Evolutionary conservation across 495 filamentous ascomycete species (phyloP).

Genomic region (Neurospora sp.): DNA sequence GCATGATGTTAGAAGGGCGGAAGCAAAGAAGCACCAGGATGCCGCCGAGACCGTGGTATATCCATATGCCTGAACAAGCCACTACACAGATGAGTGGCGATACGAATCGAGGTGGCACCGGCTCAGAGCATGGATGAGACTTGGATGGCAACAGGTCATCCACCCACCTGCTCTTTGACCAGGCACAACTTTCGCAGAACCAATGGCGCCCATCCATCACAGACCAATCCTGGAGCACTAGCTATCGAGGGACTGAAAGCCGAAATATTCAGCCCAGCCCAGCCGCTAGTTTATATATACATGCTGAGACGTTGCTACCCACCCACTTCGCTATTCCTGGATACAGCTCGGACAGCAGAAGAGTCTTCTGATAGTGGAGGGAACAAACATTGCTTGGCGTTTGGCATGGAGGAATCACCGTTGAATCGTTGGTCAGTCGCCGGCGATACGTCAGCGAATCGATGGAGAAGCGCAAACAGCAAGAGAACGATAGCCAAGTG

Average conservation of each 20-base stretch:
- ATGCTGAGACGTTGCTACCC: neutral
- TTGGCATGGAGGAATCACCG: neutral
- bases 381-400: neutral
- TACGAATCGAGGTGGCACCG: neutral
- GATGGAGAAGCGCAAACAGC: neutral
- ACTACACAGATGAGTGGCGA: neutral
- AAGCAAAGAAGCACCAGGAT: neutral
- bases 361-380: neutral
- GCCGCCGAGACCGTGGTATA: neutral
- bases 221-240: neutral
- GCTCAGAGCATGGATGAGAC: neutral
- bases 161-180: neutral
- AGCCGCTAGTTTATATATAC: neutral
- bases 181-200: neutral
- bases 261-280: neutral
- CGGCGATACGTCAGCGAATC: neutral
- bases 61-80: neutral
- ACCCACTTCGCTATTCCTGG: neutral
- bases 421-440: neutral
- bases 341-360: neutral
- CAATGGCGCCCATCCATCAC: neutral
- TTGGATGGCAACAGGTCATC: neutral
- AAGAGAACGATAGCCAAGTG: neutral
- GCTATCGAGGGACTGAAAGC: neutral
- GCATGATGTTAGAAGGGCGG: neutral